Conservation (phyloP, 2,329 filamentous ascomycete genomes). For the Ciborinia camelliae region DNA sequence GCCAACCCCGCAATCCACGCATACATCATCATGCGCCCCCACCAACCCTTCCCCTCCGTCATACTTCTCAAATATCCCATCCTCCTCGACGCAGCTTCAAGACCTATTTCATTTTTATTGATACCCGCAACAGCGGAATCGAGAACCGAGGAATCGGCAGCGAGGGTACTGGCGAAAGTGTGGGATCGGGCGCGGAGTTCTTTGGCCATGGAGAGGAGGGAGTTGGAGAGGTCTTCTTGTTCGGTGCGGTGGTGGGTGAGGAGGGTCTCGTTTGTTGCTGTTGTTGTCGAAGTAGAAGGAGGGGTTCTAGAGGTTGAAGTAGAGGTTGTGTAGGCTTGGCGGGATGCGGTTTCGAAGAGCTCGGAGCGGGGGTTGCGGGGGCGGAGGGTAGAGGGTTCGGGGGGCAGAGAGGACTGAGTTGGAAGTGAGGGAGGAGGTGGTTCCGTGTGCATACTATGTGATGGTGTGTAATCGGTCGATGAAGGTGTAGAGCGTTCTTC, state of each 20-base stretch:
- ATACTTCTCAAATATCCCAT: conserved; percentile 77
- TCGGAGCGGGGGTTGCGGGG: conserved; percentile 24
- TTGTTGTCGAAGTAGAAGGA: conserved; percentile 42
- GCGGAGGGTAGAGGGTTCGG: conserved; percentile 29
- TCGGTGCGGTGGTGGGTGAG: conserved; percentile 75
- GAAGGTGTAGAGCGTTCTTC: conserved; percentile 21
- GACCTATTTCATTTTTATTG: conserved; percentile 69
- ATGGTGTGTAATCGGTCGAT: conserved; percentile 19
- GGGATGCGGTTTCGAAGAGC: neutral
- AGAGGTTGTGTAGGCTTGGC: conserved; percentile 29
- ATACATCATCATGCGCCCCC: conserved; percentile 74
- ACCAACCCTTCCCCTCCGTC: conserved; percentile 87
- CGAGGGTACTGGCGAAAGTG: conserved; percentile 67
- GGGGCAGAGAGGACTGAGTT: conserved; percentile 7
- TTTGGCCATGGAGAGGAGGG: conserved; percentile 75
- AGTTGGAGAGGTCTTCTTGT: conserved; percentile 77
- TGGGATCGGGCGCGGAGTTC: conserved; percentile 73
- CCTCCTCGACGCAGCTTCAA: conserved; percentile 70
- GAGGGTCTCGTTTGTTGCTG: conserved; percentile 63
- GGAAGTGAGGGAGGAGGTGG: conserved; percentile 6
- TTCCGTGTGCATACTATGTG: conserved; percentile 5
- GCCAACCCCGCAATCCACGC: conserved; percentile 79
- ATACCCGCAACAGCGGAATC: conserved; percentile 69
- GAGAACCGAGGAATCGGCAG: conserved; percentile 68
- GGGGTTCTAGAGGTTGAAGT: conserved; percentile 39